Conservation (phyloP, 345 rosid genomes). For the Microcos paniculata region DNA sequence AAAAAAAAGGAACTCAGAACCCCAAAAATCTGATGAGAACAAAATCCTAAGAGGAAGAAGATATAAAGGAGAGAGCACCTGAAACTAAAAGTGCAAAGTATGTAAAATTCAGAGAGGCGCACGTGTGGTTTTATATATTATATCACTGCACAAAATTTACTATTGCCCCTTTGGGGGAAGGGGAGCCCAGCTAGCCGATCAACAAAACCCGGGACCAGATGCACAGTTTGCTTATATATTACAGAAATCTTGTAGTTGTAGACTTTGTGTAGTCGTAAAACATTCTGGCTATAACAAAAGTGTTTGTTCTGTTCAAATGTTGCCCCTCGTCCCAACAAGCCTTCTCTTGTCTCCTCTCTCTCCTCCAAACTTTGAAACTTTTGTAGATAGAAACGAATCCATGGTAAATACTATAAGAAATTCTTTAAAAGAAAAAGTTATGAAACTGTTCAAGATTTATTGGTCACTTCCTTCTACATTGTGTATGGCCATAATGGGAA, state of each 20-base stretch:
- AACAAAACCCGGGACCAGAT: slow-evolving; percentile 32
- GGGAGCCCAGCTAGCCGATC: slow-evolving; percentile 29
- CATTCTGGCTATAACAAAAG: neutral
- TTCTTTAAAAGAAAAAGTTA: neutral
- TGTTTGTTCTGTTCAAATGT: neutral
- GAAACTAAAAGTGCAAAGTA: slow-evolving; percentile 27
- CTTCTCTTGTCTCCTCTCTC: slow-evolving; percentile 14
- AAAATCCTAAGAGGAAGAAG: slow-evolving; percentile 22
- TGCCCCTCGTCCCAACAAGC: slow-evolving; percentile 26
- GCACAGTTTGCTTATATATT: slow-evolving; percentile 8
- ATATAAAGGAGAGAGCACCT: slow-evolving; percentile 8
- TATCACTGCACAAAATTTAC: neutral
- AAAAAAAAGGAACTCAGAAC: neutral
- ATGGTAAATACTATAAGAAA: slow-evolving; percentile 30
- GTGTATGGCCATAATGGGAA: neutral
- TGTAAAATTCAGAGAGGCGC: slow-evolving; percentile 20
- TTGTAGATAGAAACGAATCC: neutral
- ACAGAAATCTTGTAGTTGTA: neutral
- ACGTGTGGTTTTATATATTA: slow-evolving; percentile 40
- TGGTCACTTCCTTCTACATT: slow-evolving; percentile 11
- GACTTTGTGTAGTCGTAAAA: neutral
- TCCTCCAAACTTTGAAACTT: neutral
- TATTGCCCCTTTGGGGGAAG: neutral
- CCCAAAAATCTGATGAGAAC: slow-evolving; percentile 13
- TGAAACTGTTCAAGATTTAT: neutral